Evolutionary conservation across 371 early-diverging fungal species (phyloP), one percentile per base, ranked within the genome.

Genomic region (Rhizopus delemar): DNA sequence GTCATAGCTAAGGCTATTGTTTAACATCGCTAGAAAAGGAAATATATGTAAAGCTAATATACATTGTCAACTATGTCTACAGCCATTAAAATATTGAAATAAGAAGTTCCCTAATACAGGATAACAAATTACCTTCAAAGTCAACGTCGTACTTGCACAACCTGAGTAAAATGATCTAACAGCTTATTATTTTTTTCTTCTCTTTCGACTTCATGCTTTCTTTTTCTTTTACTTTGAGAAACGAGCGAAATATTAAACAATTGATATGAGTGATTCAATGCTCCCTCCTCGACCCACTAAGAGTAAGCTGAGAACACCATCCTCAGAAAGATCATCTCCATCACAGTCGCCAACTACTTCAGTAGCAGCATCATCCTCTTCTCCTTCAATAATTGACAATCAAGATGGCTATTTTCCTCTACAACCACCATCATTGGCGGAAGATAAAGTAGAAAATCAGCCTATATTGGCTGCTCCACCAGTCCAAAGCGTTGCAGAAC

Each of bases 241-340:
- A 38, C 39, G 22, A 22, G 2, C 22, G 22, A 22, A 22, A 2
- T 22, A 22, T 22, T 22, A 38, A 8, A 4, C 39, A 38, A 38
- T 38, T 38, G 39, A 38, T 38, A 38, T 38, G 39, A 38, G 13
- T 51, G 38, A 16, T 13, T 33, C 5, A 51, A 35, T 34, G 2
- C 66, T 57, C 6, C 65, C 65, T 16, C 65, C 53, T 15, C 53
- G 67, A 33, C 67, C 67, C 5, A 63, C 65, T 41, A 77, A 77
- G 41, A 77, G 77, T 56, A 66, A 62, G 41, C 51, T 77, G 16
- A 63, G 77, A 28, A 66, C 56, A 36, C 46, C 56, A 34, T 50
- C 62, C 7, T 9, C 63, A 22, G 12, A 15, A 4, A 45, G 54
- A 35, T 43, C 13, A 15, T 28, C 28, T 46, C 49, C 16, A 41